Base-by-base conservation (phyloP, 495 filamentous ascomycete genomes). In the Aspergillus coremiiformis region DNA sequence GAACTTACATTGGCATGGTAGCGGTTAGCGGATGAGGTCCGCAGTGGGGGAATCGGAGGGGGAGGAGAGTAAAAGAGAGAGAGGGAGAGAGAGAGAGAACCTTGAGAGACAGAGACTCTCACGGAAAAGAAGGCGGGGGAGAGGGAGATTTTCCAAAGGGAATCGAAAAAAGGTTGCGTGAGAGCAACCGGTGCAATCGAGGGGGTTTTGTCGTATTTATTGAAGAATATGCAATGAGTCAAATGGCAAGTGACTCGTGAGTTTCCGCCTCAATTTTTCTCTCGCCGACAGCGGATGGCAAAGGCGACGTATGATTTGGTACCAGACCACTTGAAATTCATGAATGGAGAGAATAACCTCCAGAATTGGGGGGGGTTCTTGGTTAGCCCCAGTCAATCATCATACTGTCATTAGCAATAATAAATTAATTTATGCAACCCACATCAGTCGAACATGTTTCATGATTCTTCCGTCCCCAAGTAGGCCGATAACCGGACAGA, bases 1-100 rank as follows among this genome's bases (percentile, higher is more conserved):
- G n/a, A 23, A 65, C 68, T 47, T 67, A 71, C 68, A 71, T 71
- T 41, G 68, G 68, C 68, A 71, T 71, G 56, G 39, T 54, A 58
- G 58, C 45, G 53, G 61, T 20, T 24, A 26, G 27, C 30, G 41
- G 49, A 37, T 43, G 26, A 35, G 48, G 29, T 51, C 48, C 47
- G 66, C 41, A 60, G 66, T 57, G 64, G 52, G 35, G 43, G 47
- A 43, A 37, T 11, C 15, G 20, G 39, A 39, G 32, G 39, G 37
- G 26, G 30, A 17, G 26, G 21, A 10, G 20, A 26, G 39, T 24
- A 35, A 52, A 20, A 32, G 33, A 24, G 33, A 33, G 20, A 24
- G 41, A 35, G 30, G 21, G 5, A 29, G 23, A 26, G 33, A 42
- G 8, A 37, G 17, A 62, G 52, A 48, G 29, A 45, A 43, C 32